Evolutionary conservation across 2,329 filamentous ascomycete species (phyloP).

Genomic region (Aspergillus unguis): DNA sequence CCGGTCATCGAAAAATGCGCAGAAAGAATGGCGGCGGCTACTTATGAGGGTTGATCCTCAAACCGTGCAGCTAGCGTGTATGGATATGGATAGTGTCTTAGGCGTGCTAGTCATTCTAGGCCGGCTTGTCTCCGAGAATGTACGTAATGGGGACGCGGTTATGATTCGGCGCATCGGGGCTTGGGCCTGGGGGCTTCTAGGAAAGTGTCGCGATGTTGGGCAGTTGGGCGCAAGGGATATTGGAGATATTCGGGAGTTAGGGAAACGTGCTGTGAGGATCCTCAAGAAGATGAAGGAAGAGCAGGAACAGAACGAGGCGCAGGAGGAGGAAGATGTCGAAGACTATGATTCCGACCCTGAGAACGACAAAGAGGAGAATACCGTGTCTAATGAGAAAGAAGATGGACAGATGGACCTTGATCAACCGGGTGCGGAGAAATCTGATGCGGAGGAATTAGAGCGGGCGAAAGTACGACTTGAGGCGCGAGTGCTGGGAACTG

Average conservation of each 20-base stretch:
- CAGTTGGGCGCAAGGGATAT: slow-evolving; percentile 74
- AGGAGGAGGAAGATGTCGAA: slow-evolving; percentile 21
- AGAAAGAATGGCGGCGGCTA: slow-evolving; percentile 54
- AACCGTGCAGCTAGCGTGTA: slow-evolving; percentile 49
- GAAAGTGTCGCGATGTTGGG: slow-evolving; percentile 68
- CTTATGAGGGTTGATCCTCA: slow-evolving; percentile 44
- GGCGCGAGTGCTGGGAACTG: slow-evolving; percentile 30
- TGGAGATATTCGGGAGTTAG: slow-evolving; percentile 72
- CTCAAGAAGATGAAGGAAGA: slow-evolving; percentile 45
- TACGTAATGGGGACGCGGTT: slow-evolving; percentile 58
- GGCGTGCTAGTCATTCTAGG: slow-evolving; percentile 61
- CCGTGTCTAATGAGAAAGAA: background rate
- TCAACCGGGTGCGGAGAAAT: slow-evolving; percentile 19
- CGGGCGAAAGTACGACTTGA: slow-evolving; percentile 49
- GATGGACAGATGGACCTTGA: slow-evolving; percentile 6
- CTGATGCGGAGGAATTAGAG: slow-evolving; percentile 41
- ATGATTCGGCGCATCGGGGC: slow-evolving; percentile 66
- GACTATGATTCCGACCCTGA: slow-evolving; percentile 23
- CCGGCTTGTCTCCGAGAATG: slow-evolving; percentile 58
- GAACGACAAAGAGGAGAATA: slow-evolving; percentile 11
- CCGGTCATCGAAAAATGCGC: slow-evolving; percentile 51
- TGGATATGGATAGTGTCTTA: slow-evolving; percentile 62
- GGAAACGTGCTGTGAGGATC: slow-evolving; percentile 65
- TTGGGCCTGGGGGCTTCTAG: slow-evolving; percentile 84
- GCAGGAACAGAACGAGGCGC: slow-evolving; percentile 28